Percentiles rank a stretch among this genome's conserved stretches.
Conservation (phyloP, 1,284 basidiomycete species). For the Violaceomyces palustris region DNA sequence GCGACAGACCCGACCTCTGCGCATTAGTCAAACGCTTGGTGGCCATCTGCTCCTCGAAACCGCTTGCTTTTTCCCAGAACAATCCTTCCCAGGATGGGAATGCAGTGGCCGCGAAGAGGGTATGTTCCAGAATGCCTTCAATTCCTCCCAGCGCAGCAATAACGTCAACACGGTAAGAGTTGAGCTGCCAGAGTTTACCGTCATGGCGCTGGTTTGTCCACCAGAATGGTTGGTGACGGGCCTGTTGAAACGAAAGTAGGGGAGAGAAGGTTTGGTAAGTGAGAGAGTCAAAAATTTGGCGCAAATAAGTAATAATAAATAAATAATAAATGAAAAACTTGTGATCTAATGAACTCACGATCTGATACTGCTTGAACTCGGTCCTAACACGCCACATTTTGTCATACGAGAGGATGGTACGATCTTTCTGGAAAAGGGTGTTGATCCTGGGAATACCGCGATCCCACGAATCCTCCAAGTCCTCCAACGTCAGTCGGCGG, state of each 20-base stretch:
- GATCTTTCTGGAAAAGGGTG: constrained; percentile 95
- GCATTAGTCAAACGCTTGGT: constrained; percentile 73
- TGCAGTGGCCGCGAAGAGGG: constrained; percentile 93
- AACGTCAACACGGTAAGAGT: constrained; percentile 97
- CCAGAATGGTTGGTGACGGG: constrained; percentile 84
- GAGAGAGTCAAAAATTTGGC: too few relatives aligned
- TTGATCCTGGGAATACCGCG: constrained; percentile 97
- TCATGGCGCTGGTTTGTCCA: constrained; percentile 98
- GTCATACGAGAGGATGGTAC: constrained; percentile 93
- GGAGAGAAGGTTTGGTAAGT: too few relatives aligned
- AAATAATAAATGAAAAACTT: too few relatives aligned
- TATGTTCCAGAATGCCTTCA: constrained; percentile 94
- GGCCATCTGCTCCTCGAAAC: constrained; percentile 95
- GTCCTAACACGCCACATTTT: constrained; percentile 81
- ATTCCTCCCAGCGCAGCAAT: constrained; percentile 98
- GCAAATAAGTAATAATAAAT: too few relatives aligned
- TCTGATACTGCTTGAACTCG: constrained; percentile 95
- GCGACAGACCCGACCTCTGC: constrained; percentile 90
- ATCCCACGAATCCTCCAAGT: constrained; percentile 95
- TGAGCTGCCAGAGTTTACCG: constrained; percentile 95
- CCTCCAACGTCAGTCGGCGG: constrained; percentile 91
- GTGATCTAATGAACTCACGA: too few relatives aligned
- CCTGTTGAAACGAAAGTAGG: too few relatives aligned
- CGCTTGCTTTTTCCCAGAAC: constrained; percentile 57
- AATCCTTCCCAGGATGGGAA: constrained; percentile 65